Evolutionary conservation across 2,329 filamentous ascomycete species (phyloP).

Genomic region (Helminthosporium solani): DNA sequence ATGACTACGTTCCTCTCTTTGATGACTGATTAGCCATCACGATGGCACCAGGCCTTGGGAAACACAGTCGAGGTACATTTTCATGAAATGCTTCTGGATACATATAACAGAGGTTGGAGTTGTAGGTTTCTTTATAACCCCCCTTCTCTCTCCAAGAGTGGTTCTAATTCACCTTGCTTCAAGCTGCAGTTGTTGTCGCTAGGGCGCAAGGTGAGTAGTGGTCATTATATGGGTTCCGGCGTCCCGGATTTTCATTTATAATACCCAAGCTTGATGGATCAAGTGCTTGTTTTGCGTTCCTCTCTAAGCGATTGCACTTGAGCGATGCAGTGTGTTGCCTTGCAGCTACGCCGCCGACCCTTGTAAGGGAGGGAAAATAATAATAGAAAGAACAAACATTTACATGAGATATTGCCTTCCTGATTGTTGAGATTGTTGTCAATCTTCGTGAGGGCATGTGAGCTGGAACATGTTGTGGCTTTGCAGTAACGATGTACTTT

Average conservation of each 20-base stretch:
- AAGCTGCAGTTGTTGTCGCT: too few relatives aligned
- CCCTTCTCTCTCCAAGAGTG: not conserved
- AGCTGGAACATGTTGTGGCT: too few relatives aligned
- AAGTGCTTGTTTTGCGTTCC: not conserved
- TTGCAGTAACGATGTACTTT: too few relatives aligned
- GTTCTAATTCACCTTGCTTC: not conserved
- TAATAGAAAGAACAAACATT: too few relatives aligned
- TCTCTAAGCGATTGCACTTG: not conserved
- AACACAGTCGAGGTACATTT: not conserved
- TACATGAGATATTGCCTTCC: too few relatives aligned
- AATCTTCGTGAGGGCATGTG: too few relatives aligned
- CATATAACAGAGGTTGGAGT: not conserved
- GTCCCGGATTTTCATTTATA: not conserved
- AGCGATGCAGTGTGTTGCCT: too few relatives aligned
- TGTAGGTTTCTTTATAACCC: conserved; percentile 15
- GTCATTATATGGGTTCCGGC: not conserved
- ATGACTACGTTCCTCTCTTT: conserved; percentile 31
- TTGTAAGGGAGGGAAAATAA: too few relatives aligned
- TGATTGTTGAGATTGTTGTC: too few relatives aligned
- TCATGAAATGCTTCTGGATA: not conserved
- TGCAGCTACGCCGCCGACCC: too few relatives aligned
- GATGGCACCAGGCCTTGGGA: not conserved
- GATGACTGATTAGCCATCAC: conserved; percentile 9
- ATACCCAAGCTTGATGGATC: not conserved
- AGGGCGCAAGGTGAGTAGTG: too few relatives aligned